Conservation (phyloP, 805 yeast species). For the Pichia membranifaciens region DNA sequence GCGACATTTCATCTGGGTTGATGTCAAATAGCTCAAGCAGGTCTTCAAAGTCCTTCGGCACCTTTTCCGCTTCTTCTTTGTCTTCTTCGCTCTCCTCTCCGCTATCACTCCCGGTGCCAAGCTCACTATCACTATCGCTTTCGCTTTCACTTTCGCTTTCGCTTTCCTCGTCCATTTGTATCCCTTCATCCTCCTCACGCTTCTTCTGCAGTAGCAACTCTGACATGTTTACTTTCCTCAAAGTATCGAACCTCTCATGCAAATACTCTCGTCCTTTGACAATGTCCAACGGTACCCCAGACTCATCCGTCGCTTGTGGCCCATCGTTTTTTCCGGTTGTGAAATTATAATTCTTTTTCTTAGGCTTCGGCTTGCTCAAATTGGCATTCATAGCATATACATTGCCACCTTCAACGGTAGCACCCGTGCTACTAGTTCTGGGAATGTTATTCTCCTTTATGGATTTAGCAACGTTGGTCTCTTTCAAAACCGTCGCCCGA, state of each 20-base stretch:
- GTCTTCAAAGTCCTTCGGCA: conserved; percentile 24
- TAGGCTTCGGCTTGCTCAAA: not conserved
- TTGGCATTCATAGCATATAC: not conserved
- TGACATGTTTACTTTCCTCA: conserved; percentile 19
- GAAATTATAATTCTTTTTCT: not conserved
- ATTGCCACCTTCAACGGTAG: too few species aligned
- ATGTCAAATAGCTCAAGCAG: conserved; percentile 27
- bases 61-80: conserved; percentile 21
- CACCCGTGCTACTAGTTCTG: too few species aligned
- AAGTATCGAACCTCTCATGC: conserved; percentile 21
- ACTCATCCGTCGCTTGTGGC: not conserved
- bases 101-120: not conserved
- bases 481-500: not conserved
- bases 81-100: conserved; percentile 12
- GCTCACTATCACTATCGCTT: not conserved
- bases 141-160: conserved; percentile 16
- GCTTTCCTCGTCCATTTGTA: conserved; percentile 22
- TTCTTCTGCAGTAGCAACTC: conserved; percentile 22
- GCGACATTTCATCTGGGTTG: conserved; percentile 27
- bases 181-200: conserved; percentile 27
- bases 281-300: conserved; percentile 24
- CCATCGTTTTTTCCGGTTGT: not conserved
- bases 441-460: not conserved
- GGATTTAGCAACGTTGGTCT: not conserved
- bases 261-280: conserved; percentile 22